A percentile compares a stretch with the other conserved stretches of the same genome.
Evolutionary conservation across 2,329 filamentous ascomycete species (phyloP).

Genomic region (Podosphaera fusca): DNA sequence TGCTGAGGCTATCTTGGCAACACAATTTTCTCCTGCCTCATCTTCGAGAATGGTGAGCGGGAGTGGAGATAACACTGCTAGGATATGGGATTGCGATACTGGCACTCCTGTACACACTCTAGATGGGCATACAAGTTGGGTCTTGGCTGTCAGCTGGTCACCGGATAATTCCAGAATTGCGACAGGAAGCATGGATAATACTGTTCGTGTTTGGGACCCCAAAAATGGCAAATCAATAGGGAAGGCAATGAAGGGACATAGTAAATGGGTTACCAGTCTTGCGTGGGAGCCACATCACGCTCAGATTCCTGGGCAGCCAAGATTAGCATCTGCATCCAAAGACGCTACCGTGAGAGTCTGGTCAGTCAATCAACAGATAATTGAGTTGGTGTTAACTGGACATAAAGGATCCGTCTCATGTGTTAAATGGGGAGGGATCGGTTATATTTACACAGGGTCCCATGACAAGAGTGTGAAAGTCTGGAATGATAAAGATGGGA

Average conservation of each 20-base stretch:
- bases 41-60: conserved; percentile 67
- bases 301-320: conserved; percentile 47
- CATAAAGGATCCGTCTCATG: conserved; percentile 80
- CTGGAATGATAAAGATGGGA: conserved; percentile 65
- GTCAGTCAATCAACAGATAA: conserved; percentile 55
- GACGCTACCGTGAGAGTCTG: conserved; percentile 75
- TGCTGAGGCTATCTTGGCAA: conserved; percentile 69
- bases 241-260: conserved; percentile 53
- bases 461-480: conserved; percentile 86
- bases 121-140: conserved; percentile 75
- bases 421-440: conserved; percentile 84
- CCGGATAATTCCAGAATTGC: conserved; percentile 63
- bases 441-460: conserved; percentile 59
- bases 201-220: conserved; percentile 73
- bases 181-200: conserved; percentile 83
- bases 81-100: conserved; percentile 88
- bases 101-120: conserved; percentile 72
- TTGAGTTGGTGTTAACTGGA: conserved; percentile 64
- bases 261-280: conserved; percentile 70
- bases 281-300: conserved; percentile 88
- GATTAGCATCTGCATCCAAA: conserved; percentile 71
- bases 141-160: conserved; percentile 68
- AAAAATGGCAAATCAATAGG: conserved; percentile 54
- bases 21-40: conserved; percentile 61
- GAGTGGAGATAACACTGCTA: conserved; percentile 71